These are phyloP conservation scores for Sideroxylon spinosum DNA, from an alignment of 179 eudicot species.

Conservation along the genomic window DNA sequence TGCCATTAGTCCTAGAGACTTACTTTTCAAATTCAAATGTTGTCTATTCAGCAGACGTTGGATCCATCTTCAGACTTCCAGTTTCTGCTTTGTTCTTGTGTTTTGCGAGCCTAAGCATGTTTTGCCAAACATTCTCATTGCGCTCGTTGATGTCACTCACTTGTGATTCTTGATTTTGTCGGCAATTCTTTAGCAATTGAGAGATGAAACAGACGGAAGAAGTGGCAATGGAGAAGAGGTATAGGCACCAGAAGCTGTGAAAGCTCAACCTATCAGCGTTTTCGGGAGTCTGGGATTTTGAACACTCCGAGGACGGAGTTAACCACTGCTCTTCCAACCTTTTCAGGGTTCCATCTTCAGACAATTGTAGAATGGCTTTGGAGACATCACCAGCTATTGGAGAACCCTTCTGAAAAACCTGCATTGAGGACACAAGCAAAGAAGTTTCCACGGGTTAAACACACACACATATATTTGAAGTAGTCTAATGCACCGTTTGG, in stretches of 20 bases:
- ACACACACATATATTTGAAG: not conserved
- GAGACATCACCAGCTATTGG: conserved; percentile 42
- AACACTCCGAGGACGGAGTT: conserved; percentile 21
- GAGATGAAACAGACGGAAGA: conserved; percentile 26
- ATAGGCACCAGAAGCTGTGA: conserved; percentile 37
- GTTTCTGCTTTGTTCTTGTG: conserved; percentile 2
- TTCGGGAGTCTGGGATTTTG: conserved; percentile 5
- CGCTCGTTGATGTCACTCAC: not conserved
- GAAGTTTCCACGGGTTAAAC: no score
- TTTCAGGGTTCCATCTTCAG: conserved; percentile 36
- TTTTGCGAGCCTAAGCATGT: not conserved
- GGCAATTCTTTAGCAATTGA: not conserved
- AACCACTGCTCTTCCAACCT: conserved; percentile 34
- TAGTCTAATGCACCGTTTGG: no score
- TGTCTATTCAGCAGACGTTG: not conserved
- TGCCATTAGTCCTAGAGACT: no score
- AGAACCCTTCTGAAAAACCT: conserved; percentile 55
- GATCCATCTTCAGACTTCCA: not conserved
- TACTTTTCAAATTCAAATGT: conserved; percentile 4
- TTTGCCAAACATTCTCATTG: not conserved
- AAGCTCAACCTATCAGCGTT: conserved; percentile 28
- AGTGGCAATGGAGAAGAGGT: conserved; percentile 23
- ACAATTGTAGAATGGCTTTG: conserved; percentile 35
- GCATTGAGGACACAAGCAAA: not conserved
- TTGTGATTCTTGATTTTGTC: not conserved